A percentile compares a stretch with the other conserved stretches of the same genome.
Conservation (phyloP, 495 filamentous ascomycete genomes). For the Gamarada debralockiae region DNA sequence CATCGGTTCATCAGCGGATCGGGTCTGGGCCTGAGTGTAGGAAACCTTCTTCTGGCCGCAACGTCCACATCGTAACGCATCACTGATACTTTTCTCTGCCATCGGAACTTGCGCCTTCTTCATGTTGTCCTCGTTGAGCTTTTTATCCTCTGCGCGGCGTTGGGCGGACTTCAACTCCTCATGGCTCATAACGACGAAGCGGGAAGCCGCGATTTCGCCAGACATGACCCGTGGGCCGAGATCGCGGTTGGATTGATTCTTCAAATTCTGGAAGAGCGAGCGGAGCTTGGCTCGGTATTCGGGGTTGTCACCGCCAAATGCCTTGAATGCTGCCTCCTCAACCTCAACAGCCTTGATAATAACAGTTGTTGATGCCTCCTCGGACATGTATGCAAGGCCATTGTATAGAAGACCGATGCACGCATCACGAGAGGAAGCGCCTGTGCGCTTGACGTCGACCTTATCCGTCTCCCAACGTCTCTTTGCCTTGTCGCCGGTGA, state of each 20-base stretch:
- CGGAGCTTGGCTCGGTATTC: conserved; percentile 83
- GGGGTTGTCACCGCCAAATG: conserved; percentile 60
- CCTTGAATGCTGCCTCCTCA: conserved; percentile 66
- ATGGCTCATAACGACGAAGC: conserved; percentile 69
- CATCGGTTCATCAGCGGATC: conserved; percentile 90
- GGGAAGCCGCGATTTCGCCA: conserved; percentile 63
- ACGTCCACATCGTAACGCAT: conserved; percentile 79
- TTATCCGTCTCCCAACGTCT: conserved; percentile 77
- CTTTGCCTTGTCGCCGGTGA: conserved; percentile 71
- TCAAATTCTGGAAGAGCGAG: conserved; percentile 88
- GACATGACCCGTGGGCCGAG: conserved; percentile 71
- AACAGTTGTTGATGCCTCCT: conserved; percentile 51
- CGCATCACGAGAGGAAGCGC: conserved; percentile 67
- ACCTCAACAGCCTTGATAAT: conserved; percentile 65
- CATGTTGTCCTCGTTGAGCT: conserved; percentile 86
- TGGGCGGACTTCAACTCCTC: conserved; percentile 79
- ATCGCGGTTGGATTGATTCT: conserved; percentile 78
- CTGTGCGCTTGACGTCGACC: conserved; percentile 66
- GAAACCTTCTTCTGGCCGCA: conserved; percentile 90
- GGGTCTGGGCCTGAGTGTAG: conserved; percentile 94
- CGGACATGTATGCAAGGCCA: conserved; percentile 59
- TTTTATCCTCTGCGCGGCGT: conserved; percentile 60
- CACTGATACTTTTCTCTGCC: conserved; percentile 81
- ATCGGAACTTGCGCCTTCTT: conserved; percentile 90
- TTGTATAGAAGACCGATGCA: conserved; percentile 92